These are phyloP conservation scores for Candida xiaguanensis DNA, from an alignment of 805 yeast species.

Conservation along the genomic window DNA sequence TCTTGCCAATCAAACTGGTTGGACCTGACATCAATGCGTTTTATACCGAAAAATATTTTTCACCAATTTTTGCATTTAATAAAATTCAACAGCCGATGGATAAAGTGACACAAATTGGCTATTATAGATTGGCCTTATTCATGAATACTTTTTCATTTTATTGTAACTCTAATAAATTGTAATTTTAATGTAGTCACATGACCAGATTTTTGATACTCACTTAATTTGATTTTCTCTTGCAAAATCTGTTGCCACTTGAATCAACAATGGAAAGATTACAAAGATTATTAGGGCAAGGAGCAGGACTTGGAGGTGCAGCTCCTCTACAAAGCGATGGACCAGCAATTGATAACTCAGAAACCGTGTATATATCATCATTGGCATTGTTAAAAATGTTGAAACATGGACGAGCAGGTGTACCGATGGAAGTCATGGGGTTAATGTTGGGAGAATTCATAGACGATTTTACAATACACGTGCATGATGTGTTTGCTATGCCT, in stretches of 20 bases:
- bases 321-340: constrained; percentile 61
- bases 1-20: constrained; percentile 27
- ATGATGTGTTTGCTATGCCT: constrained; percentile 99
- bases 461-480: constrained; percentile 94
- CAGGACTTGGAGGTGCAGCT: constrained; percentile 43
- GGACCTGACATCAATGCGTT: constrained; percentile 12
- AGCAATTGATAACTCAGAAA: constrained; percentile 90
- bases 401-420: constrained; percentile 90
- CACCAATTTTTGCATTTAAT: neutral
- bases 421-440: constrained; percentile 88
- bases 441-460: constrained; percentile 98
- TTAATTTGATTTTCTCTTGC: constrained; percentile 1
- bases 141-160: no score
- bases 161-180: no score
- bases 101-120: no score
- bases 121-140: no score
- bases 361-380: constrained; percentile 92
- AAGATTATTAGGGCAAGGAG: constrained; percentile 43
- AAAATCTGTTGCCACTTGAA: constrained; percentile 4
- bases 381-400: constrained; percentile 95
- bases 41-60: constrained; percentile 1
- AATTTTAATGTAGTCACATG: constrained; percentile 1
- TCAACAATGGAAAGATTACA: constrained; percentile 46
- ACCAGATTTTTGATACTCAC: neutral
- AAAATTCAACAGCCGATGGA: neutral